Conservation (phyloP, 208 protist species). For the Balamuthia mandrillaris region DNA sequence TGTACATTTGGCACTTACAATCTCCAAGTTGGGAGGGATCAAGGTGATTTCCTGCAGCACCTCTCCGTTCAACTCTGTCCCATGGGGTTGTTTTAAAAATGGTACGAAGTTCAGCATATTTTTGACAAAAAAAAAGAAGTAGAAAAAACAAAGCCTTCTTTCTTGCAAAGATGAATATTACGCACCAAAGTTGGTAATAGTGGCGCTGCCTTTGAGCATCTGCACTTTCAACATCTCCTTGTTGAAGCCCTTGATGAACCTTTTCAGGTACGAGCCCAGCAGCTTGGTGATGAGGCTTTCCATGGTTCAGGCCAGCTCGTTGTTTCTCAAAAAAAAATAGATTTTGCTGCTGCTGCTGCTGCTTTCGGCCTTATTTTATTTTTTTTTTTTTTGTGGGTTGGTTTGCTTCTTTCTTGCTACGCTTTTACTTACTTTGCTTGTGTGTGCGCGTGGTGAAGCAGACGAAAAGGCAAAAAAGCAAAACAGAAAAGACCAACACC, state of each 20-base stretch:
- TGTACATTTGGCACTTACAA: not conserved
- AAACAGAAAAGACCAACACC: too few species aligned
- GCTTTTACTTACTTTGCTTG: too few species aligned
- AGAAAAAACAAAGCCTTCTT: not conserved
- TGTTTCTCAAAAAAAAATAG: too few species aligned
- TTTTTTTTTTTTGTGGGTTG: too few species aligned
- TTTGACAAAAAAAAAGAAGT: not conserved
- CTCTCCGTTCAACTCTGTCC: not conserved
- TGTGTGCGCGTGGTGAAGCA: too few species aligned
- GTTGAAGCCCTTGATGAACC: constrained; percentile 18
- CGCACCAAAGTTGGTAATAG: not conserved
- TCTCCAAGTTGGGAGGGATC: not conserved
- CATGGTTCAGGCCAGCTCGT: too few species aligned
- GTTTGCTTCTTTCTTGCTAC: too few species aligned
- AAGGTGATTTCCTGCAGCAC: not conserved
- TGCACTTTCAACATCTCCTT: constrained; percentile 8
- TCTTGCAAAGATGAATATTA: not conserved
- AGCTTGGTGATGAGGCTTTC: not conserved
- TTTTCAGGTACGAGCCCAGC: not conserved
- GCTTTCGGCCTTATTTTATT: too few species aligned
- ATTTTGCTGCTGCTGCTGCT: too few species aligned
- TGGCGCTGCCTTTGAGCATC: not conserved
- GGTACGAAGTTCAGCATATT: not conserved
- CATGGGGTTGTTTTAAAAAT: not conserved
- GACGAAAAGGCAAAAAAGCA: too few species aligned